Percentiles rank a stretch among this genome's conserved stretches.
Conservation (phyloP, 23 red algal genomes). For the Gracilaria gracilis region DNA sequence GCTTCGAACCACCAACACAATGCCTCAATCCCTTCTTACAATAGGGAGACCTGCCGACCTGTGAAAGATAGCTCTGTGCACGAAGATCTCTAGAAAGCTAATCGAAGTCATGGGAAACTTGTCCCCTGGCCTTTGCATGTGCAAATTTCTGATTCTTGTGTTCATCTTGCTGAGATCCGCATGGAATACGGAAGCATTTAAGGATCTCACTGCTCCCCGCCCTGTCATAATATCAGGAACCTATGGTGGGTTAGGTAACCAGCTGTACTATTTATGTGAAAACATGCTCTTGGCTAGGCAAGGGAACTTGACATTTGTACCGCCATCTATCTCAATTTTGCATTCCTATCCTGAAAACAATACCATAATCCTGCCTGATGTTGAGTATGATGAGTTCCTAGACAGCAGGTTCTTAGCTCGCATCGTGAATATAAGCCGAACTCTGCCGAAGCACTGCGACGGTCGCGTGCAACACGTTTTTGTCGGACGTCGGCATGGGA, state of each 20-base stretch:
- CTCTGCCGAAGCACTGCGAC: constrained; percentile 21
- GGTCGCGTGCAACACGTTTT: constrained; percentile 19
- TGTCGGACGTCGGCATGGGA: constrained; percentile 22
- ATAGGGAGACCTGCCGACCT: background rate
- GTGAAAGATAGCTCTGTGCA: background rate
- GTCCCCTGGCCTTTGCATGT: background rate
- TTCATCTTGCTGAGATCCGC: background rate
- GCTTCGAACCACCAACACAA: background rate
- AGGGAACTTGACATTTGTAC: constrained; percentile 25
- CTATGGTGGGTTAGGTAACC: constrained; percentile 63
- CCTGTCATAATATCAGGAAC: constrained; percentile 2
- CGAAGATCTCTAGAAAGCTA: too few species aligned
- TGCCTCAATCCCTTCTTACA: background rate
- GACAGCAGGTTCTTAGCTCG: constrained; percentile 5
- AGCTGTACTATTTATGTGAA: constrained; percentile 53
- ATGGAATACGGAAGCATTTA: background rate
- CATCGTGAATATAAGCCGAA: constrained; percentile 28
- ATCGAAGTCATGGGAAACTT: background rate
- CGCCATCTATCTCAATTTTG: background rate
- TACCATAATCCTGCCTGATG: background rate
- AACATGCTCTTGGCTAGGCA: constrained; percentile 38
- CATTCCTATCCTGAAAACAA: background rate
- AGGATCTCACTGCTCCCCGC: background rate
- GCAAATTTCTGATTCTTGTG: background rate
- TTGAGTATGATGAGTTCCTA: constrained; percentile 17